These are phyloP conservation scores for Nepenthes gracilis DNA, from an alignment of 148 eudicot species.

Conservation along the genomic window DNA sequence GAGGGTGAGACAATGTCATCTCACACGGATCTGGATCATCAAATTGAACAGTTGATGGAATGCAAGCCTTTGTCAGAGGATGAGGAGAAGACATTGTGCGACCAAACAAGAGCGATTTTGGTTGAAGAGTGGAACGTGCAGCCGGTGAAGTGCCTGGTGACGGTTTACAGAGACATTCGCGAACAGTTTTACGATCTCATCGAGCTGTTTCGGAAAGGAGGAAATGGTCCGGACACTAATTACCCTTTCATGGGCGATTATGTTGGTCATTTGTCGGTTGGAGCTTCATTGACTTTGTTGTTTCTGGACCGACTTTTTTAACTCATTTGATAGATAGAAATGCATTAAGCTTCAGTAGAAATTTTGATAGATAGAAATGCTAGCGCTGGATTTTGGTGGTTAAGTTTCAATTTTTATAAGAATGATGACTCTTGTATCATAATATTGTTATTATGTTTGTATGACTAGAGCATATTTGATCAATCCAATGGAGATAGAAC, in stretches of 20 bases:
- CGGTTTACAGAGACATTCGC: conserved; percentile 38
- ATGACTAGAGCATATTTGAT: too few species aligned
- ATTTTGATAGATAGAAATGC: too few species aligned
- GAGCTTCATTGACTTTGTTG: neutral
- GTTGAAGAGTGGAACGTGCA: conserved; percentile 43
- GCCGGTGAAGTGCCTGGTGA: conserved; percentile 43
- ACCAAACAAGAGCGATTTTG: conserved; percentile 31
- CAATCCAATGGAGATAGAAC: too few species aligned
- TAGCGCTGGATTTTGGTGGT: too few species aligned
- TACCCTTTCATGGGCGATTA: conserved; percentile 49
- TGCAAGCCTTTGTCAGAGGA: conserved; percentile 37
- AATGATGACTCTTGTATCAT: too few species aligned
- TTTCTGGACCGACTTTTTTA: neutral
- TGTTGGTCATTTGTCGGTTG: conserved; percentile 22
- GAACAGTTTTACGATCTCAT: conserved; percentile 43
- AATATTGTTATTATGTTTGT: too few species aligned
- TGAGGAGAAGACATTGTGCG: conserved; percentile 32
- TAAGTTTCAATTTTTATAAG: too few species aligned
- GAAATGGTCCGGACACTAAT: conserved; percentile 37
- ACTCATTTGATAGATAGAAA: too few species aligned
- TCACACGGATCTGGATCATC: conserved; percentile 29
- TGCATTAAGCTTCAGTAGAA: too few species aligned
- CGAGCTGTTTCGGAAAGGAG: conserved; percentile 36
- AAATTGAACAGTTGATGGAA: conserved; percentile 42
- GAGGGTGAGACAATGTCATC: conserved; percentile 12